Evolutionary conservation across 2,329 filamentous ascomycete species (phyloP).

Genomic region (Phaeosphaeriaceae sp.): DNA sequence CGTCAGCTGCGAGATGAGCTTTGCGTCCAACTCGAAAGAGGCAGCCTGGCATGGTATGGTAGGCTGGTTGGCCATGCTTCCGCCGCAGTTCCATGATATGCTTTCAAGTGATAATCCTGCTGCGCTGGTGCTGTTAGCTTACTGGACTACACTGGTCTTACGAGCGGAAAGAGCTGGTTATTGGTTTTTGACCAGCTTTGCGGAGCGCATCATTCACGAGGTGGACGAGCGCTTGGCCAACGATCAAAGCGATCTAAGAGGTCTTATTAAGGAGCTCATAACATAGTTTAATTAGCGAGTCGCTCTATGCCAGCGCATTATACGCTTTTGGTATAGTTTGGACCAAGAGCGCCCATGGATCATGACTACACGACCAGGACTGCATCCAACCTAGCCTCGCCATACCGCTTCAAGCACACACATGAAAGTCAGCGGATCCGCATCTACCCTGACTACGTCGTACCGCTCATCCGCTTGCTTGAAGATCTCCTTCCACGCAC

Average conservation of each 20-base stretch:
- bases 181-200: slow-evolving; percentile 16
- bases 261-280: neutral
- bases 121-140: slow-evolving; percentile 31
- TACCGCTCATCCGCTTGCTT: slow-evolving; percentile 56
- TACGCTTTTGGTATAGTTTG: too few relatives aligned
- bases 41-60: slow-evolving; percentile 20
- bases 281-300: neutral
- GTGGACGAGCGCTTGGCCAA: neutral
- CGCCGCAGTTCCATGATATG: slow-evolving; percentile 27
- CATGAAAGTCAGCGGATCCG: slow-evolving; percentile 26
- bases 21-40: slow-evolving; percentile 13
- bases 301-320: too few relatives aligned
- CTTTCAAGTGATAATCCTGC: slow-evolving; percentile 15
- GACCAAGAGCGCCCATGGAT: too few relatives aligned
- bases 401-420: slow-evolving; percentile 39
- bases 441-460: slow-evolving; percentile 42
- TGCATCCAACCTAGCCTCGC: slow-evolving; percentile 18
- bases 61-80: slow-evolving; percentile 27
- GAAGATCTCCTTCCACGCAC: slow-evolving; percentile 58
- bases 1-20: slow-evolving; percentile 23
- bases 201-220: neutral
- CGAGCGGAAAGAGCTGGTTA: slow-evolving; percentile 21
- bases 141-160: slow-evolving; percentile 30
- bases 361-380: too few relatives aligned
- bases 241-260: neutral